Conservation (phyloP, 148 eudicot genomes). For the Nyssa sinensis region DNA sequence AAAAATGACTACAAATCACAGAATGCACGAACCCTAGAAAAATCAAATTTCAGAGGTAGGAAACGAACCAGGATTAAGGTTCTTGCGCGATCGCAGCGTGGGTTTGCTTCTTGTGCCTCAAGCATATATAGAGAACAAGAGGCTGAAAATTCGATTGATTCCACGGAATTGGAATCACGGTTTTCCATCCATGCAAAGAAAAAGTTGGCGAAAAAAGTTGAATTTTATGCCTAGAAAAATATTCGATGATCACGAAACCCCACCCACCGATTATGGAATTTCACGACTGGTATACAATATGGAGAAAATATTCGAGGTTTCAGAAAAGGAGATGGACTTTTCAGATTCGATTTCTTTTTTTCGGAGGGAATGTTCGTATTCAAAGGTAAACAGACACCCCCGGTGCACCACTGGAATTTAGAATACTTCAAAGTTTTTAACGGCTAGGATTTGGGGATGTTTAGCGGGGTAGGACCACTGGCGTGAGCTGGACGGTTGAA, state of each 20-base stretch:
- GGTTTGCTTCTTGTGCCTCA: background rate
- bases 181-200: background rate
- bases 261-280: background rate
- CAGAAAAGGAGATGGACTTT: constrained; percentile 6
- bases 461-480: background rate
- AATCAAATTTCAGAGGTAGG: background rate
- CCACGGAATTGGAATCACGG: constrained; percentile 13
- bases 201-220: background rate
- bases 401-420: no score
- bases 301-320: constrained; percentile 7
- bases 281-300: background rate
- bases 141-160: background rate
- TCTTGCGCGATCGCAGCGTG: constrained; percentile 7
- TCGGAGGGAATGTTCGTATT: background rate
- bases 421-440: no score
- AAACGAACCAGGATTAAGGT: background rate
- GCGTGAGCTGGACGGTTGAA: background rate
- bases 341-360: background rate
- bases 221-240: constrained; percentile 4
- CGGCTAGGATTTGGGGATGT: background rate
- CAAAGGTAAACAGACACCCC: background rate
- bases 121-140: background rate
- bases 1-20: no score
- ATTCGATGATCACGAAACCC: background rate
- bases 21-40: background rate